Evolutionary conservation across 768 basidiomycete species (phyloP), one percentile per base, ranked within the genome.

Genomic region (Trametes cubensis): DNA sequence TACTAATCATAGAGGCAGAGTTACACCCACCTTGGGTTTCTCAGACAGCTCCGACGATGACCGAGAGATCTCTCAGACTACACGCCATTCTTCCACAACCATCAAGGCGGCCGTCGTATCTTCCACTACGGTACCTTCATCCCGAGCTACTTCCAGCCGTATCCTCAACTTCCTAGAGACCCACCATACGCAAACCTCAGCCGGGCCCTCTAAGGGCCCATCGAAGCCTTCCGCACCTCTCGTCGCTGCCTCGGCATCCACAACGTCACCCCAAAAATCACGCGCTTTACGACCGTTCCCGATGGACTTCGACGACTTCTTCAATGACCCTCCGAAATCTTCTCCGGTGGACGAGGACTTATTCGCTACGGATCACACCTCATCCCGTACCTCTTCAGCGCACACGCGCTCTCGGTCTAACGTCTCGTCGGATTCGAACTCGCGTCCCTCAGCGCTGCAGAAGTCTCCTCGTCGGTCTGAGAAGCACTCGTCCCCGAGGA

Each of bases 381-480:
- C 61, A 10, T 55, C 46, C n/a, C 10, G 39, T 2, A 42, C 48
- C 17, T 54, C 51, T 10, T 50, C 53, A 0, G 1, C 48, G 4
- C 57, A 46, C 4, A 59, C 53, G 8, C 62, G 62, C 46, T 14
- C 58, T 0, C 52, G 62, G 2, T 59, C 57, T 0, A 45, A 18
- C 23, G 44, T 58, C 46, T 50, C 56, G 13, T 55, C 59, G 3
- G 61, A 61, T 11, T 56, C 65, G 0, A 64, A 66, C 38, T 41
- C 58, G 0, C 39, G 46, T 34, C 4, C 34, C 1, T 21, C 52
- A 10, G 46, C 64, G n/a, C 6, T 72, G 13, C 65, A 68, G 15
- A 74, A 75, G 49, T 76, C 75, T 1, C 75, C 73, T 7, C 74
- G 72, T n/a, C 72, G 71, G 46, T 70, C 67, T 7, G 47, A 49